Conservation (phyloP, 2,329 filamentous ascomycete species). For the Microcyclospora pomicola region DNA sequence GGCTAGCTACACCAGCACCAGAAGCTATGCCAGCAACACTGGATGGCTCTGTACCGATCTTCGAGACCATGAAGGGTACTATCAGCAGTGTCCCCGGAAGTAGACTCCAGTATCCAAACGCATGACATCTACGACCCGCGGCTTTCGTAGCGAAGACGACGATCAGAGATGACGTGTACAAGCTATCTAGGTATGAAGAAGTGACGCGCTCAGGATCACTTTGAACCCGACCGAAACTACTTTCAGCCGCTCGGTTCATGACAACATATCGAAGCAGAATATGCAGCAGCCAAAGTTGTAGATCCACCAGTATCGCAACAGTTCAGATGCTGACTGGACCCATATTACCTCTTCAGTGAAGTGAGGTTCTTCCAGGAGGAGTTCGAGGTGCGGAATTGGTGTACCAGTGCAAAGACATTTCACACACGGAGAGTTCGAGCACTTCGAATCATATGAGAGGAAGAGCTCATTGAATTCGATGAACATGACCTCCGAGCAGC, state of each 20-base stretch:
- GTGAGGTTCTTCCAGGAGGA: slow-evolving; percentile 48
- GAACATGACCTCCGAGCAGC: background rate
- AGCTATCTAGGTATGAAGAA: too few species aligned
- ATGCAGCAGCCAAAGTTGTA: slow-evolving; percentile 25
- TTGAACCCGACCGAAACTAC: too few species aligned
- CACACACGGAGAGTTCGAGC: slow-evolving; percentile 31
- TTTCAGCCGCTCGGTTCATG: slow-evolving; percentile 8
- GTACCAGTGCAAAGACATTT: slow-evolving; percentile 41
- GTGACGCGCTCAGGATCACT: too few species aligned
- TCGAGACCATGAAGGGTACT: too few species aligned
- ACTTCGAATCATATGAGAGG: slow-evolving; percentile 31
- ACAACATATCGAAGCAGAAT: slow-evolving; percentile 13
- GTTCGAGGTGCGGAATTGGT: slow-evolving; percentile 47
- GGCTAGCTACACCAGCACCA: too few species aligned
- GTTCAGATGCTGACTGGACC: slow-evolving; percentile 38
- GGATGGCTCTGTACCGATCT: too few species aligned
- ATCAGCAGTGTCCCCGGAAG: too few species aligned
- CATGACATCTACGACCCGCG: too few species aligned
- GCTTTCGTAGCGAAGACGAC: too few species aligned
- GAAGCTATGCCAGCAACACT: too few species aligned
- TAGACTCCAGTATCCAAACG: too few species aligned
- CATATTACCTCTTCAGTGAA: slow-evolving; percentile 52
- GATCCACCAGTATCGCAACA: slow-evolving; percentile 28
- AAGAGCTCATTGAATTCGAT: background rate
- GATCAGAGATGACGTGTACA: too few species aligned